Evolutionary conservation across 2,329 filamentous ascomycete genomes (phyloP).

Genomic region (Penicillium occitanis): DNA sequence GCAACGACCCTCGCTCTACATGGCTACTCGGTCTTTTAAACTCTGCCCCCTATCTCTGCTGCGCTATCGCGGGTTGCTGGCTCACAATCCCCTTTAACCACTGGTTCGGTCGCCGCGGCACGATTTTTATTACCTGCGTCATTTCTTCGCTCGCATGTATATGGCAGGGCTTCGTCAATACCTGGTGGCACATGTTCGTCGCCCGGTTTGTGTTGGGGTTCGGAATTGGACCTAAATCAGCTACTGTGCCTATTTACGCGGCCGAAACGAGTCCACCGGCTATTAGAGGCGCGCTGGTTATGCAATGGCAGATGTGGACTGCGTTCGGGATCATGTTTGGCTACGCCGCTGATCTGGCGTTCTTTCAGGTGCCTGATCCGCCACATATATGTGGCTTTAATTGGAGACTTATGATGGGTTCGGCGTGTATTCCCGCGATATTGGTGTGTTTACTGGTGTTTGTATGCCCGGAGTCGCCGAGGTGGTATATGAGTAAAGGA

Average conservation of each 20-base stretch:
- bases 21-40: slow-evolving; percentile 66
- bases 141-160: slow-evolving; percentile 60
- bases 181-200: slow-evolving; percentile 69
- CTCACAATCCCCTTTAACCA: slow-evolving; percentile 71
- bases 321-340: slow-evolving; percentile 56
- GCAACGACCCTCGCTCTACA: slow-evolving; percentile 48
- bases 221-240: slow-evolving; percentile 73
- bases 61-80: slow-evolving; percentile 70
- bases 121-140: slow-evolving; percentile 73
- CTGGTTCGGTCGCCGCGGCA: slow-evolving; percentile 67
- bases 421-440: slow-evolving; percentile 63
- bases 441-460: slow-evolving; percentile 61
- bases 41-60: slow-evolving; percentile 59
- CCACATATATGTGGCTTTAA: slow-evolving; percentile 57
- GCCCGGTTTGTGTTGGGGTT: slow-evolving; percentile 73
- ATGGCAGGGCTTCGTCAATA: slow-evolving; percentile 65
- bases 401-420: slow-evolving; percentile 70
- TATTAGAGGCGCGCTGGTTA: slow-evolving; percentile 73
- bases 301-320: slow-evolving; percentile 71
- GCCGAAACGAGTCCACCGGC: slow-evolving; percentile 69
- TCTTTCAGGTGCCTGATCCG: slow-evolving; percentile 56
- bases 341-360: slow-evolving; percentile 61
- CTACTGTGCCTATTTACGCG: slow-evolving; percentile 73
- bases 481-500: slow-evolving; percentile 51
- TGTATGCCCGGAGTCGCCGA: slow-evolving; percentile 58